phyloP scores from a whole-genome alignment of 208 protist genomes.

The Leishmania arabica region DNA sequence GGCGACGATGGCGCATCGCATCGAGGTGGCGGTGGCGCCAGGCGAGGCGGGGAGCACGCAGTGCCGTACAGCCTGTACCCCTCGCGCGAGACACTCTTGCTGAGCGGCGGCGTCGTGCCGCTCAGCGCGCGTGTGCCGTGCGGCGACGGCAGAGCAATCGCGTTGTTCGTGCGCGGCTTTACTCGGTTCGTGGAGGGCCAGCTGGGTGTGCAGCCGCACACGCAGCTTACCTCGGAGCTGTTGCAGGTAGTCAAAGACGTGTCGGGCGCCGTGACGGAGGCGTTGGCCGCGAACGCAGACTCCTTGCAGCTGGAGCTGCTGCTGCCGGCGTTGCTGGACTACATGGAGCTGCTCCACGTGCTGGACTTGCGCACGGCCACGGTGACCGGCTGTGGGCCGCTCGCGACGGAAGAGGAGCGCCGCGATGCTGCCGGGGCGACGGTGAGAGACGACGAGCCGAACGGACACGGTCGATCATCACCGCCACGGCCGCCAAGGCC shows the following conservation, averaged over 20 bases:
- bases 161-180: slow-evolving; percentile 47
- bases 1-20: neutral
- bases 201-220: neutral
- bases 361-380: slow-evolving; percentile 15
- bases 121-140: slow-evolving; percentile 68
- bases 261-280: slow-evolving; percentile 17
- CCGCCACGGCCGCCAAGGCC: neutral
- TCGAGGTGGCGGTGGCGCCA: neutral
- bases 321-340: slow-evolving; percentile 21
- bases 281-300: slow-evolving; percentile 27
- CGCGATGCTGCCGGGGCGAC: neutral
- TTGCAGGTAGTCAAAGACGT: slow-evolving; percentile 24
- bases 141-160: slow-evolving; percentile 46
- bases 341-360: slow-evolving; percentile 17
- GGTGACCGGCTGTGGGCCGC: neutral
- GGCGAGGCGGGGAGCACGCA: neutral
- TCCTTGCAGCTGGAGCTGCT: slow-evolving; percentile 38
- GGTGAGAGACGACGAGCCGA: neutral
- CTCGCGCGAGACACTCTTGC: slow-evolving; percentile 73
- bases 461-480: neutral
- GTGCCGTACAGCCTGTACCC: slow-evolving; percentile 22
- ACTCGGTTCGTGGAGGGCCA: slow-evolving; percentile 9
- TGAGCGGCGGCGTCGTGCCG: slow-evolving; percentile 82
- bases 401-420: neutral
- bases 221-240: neutral